Conservation (phyloP, 257 asterid species). For the Fraxinus cuspidata region DNA sequence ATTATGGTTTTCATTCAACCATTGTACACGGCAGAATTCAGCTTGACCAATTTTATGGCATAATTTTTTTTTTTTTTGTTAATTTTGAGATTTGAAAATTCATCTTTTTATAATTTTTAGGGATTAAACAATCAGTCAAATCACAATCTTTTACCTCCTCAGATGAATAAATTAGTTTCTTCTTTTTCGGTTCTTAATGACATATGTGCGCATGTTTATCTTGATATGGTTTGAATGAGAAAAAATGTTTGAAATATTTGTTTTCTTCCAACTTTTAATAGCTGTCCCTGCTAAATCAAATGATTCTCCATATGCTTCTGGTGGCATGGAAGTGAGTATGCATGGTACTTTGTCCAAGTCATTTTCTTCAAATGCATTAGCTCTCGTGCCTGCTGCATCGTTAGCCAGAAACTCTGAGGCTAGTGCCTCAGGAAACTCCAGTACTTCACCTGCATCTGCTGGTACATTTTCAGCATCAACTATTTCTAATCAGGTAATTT, state of each 20-base stretch:
- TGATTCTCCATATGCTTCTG: conserved; percentile 42
- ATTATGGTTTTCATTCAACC: neutral
- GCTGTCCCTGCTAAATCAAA: conserved; percentile 55
- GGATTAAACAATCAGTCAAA: neutral
- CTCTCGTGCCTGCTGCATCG: conserved; percentile 61
- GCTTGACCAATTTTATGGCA: neutral
- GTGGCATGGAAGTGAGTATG: conserved; percentile 61
- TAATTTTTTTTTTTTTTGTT: too few relatives aligned
- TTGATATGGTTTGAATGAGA: neutral
- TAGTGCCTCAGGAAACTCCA: conserved; percentile 40
- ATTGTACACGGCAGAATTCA: neutral
- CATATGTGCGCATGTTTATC: neutral
- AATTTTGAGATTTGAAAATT: neutral
- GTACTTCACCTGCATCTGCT: conserved; percentile 43
- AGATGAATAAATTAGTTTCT: neutral
- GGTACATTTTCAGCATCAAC: conserved; percentile 47
- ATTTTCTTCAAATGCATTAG: conserved; percentile 59
- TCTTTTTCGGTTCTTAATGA: conserved; percentile 9
- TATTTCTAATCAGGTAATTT: conserved; percentile 55
- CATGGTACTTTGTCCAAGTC: conserved; percentile 72
- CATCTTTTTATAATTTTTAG: neutral
- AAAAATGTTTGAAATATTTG: conserved; percentile 12
- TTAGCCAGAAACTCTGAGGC: conserved; percentile 44
- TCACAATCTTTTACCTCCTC: neutral
- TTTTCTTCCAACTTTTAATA: conserved; percentile 30